Evolutionary conservation across 495 filamentous ascomycete genomes (phyloP).

Genomic region (Amorphotheca resinae): DNA sequence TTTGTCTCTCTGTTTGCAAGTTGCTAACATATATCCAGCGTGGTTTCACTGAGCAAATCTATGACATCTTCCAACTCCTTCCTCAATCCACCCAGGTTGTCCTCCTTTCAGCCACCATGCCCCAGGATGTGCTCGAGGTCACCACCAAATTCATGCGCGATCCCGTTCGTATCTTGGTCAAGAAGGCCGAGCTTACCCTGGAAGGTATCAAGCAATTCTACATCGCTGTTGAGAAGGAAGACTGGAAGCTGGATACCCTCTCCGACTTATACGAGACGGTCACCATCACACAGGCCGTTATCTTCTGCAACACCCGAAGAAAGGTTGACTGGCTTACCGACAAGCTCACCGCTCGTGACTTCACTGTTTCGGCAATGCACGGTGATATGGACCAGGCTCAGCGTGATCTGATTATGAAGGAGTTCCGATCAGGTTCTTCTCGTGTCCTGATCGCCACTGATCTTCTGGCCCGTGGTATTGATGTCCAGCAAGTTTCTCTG

Average conservation of each 20-base stretch:
- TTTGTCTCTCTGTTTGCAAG: background rate
- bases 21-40: conserved; percentile 38
- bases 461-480: conserved; percentile 94
- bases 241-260: conserved; percentile 99
- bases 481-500: conserved; percentile 97
- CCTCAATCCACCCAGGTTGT: conserved; percentile 97
- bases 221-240: conserved; percentile 99
- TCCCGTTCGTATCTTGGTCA: conserved; percentile 96
- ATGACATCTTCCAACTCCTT: conserved; percentile 97
- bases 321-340: conserved; percentile 99
- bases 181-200: conserved; percentile 97
- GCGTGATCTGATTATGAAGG: conserved; percentile 99
- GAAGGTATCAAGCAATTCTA: conserved; percentile 99
- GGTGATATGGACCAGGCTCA: conserved; percentile 97
- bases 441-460: conserved; percentile 97
- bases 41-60: conserved; percentile 99
- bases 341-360: conserved; percentile 95
- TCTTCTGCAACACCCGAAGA: conserved; percentile 99
- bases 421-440: conserved; percentile 95
- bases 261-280: conserved; percentile 98
- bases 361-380: conserved; percentile 98
- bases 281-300: conserved; percentile 98
- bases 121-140: conserved; percentile 96
- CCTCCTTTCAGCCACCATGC: conserved; percentile 93
- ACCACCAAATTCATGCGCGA: conserved; percentile 99